phyloP scores from a whole-genome alignment of 2,329 filamentous ascomycete species.

The Trichoderma koningiopsis region DNA sequence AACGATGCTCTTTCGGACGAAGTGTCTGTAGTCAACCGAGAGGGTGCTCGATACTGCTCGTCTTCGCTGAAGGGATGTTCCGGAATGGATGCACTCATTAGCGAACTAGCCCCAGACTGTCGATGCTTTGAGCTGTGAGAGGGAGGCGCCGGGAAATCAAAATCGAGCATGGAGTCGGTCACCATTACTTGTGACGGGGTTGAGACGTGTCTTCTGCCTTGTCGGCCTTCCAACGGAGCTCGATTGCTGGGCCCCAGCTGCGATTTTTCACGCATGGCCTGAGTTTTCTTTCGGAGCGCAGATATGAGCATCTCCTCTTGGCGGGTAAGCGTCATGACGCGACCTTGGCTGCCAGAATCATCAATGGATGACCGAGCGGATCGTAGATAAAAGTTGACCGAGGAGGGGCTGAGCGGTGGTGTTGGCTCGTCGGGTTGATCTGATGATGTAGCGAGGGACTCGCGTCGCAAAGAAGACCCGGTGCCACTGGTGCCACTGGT shows the following conservation, averaged over 20 bases:
- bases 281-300: slow-evolving; percentile 58
- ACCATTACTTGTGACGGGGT: slow-evolving; percentile 38
- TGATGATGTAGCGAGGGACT: slow-evolving; percentile 34
- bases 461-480: slow-evolving; percentile 23
- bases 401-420: slow-evolving; percentile 55
- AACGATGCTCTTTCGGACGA: slow-evolving; percentile 17
- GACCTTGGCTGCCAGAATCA: slow-evolving; percentile 37
- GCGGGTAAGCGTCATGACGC: slow-evolving; percentile 59
- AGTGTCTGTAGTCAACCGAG: slow-evolving; percentile 10
- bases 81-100: slow-evolving; percentile 20
- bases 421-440: slow-evolving; percentile 45
- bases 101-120: slow-evolving; percentile 31
- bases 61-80: slow-evolving; percentile 15
- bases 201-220: slow-evolving; percentile 32
- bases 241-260: not conserved
- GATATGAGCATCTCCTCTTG: slow-evolving; percentile 62
- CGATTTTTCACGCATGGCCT: slow-evolving; percentile 53
- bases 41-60: not conserved
- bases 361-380: slow-evolving; percentile 44
- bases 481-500: not conserved
- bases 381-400: slow-evolving; percentile 52
- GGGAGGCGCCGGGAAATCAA: slow-evolving; percentile 42
- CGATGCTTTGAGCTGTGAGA: slow-evolving; percentile 19
- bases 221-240: slow-evolving; percentile 1
- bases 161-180: slow-evolving; percentile 37